Evolutionary conservation across 768 basidiomycete genomes (phyloP), one percentile per base, ranked within the genome.

Genomic region (Lyophyllum semitale): DNA sequence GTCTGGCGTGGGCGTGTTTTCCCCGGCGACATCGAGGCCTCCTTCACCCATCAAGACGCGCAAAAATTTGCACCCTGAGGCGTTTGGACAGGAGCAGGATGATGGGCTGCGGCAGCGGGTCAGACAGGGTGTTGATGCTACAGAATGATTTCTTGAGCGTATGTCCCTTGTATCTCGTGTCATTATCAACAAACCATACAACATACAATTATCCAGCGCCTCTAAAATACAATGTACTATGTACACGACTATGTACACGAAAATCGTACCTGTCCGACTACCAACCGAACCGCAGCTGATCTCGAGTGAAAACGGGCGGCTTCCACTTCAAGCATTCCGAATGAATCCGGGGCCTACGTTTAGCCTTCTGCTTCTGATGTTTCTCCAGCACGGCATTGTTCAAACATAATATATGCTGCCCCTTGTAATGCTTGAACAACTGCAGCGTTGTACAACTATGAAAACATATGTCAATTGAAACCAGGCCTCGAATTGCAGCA

Each of bases 381-480:
- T 93, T 90, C 70, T 96, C 95, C 44, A 98, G 77, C 29, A 97
- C 88, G 27, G 89, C 82, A 55, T 95, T 94, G 47, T 94, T 92
- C 41, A 99, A 79, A 71, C 88, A 93, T 55, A 98, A 91, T 58
- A 95, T 87, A 69, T 98, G 92, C 63, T 91, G 89, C 9, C 93
- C 95, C 66, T 97, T 98, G 79, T 90, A 93, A 68, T 94, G 94
- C 65, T 95, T 95, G 76, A 98, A 95, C 55, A 99, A 77, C 70
- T 96, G 93, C 48, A 98, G 73, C 12, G 93, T 94, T 65, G 92
- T 94, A 67, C 94, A 97, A 20, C 96, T 99, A 54, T n/a, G 41
- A 38, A 3, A 29, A 54, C n/a, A 27, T 40, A 29, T n/a, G 12
- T 50, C 2, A 45, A 26, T 15, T 1, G 4, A 25, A 4, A 11